phyloP scores from a whole-genome alignment of 257 asterid genomes.

The Nicotiana tomentosiformis region DNA sequence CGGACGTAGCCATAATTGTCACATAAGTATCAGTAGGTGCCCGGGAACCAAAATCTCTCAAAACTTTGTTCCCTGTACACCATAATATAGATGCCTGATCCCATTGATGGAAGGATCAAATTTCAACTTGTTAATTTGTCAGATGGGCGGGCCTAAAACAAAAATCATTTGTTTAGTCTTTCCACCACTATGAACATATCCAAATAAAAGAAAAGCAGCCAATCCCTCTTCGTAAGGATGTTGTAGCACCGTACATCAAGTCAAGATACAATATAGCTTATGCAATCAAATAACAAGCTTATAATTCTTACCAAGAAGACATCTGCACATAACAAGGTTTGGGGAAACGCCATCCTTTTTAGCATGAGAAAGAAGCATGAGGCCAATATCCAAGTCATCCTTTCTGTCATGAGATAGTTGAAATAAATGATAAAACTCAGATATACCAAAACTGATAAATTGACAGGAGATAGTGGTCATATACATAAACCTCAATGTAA shows the following conservation, averaged over 20 bases:
- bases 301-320: constrained; percentile 65
- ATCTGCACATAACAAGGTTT: constrained; percentile 87
- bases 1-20: neutral
- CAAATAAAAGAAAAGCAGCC: neutral
- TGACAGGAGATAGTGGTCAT: neutral
- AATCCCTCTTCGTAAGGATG: neutral
- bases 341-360: constrained; percentile 78
- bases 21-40: neutral
- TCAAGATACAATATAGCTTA: neutral
- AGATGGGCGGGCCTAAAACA: neutral
- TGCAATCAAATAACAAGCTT: neutral
- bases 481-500: neutral
- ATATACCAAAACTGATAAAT: neutral
- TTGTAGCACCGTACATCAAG: neutral
- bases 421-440: constrained; percentile 10
- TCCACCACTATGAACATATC: neutral
- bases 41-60: neutral
- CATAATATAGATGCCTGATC: neutral
- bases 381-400: constrained; percentile 82
- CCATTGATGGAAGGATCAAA: neutral
- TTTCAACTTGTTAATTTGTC: neutral
- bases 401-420: constrained; percentile 43
- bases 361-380: constrained; percentile 72
- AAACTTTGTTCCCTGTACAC: neutral
- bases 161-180: neutral